Evolutionary conservation across 176 grass and related monocot genomes (phyloP).

Genomic region (Raddia distichophylla): DNA sequence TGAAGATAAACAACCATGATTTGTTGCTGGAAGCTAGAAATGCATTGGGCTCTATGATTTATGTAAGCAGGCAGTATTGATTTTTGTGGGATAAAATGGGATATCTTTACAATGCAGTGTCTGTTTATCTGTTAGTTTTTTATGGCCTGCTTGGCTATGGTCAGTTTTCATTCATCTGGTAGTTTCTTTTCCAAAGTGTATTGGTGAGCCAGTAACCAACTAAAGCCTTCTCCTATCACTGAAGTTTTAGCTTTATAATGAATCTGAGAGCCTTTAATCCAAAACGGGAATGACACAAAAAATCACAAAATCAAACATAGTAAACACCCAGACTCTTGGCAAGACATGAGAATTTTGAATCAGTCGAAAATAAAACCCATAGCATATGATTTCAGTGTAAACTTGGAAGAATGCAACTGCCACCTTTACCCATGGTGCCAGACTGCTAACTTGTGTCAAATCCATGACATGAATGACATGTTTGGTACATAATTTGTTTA

Average conservation of each 20-base stretch:
- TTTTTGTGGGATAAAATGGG: too few species aligned
- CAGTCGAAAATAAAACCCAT: not conserved
- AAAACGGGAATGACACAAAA: not conserved
- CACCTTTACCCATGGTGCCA: not conserved
- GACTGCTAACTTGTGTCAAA: not conserved
- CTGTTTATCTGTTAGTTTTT: too few species aligned
- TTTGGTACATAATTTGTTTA: not conserved
- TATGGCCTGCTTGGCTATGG: too few species aligned
- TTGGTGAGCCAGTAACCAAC: not conserved
- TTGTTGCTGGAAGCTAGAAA: too few species aligned
- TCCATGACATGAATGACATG: conserved; percentile 16
- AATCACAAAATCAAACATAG: too few species aligned
- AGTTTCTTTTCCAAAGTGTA: not conserved
- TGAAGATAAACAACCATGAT: too few species aligned
- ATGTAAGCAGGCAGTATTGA: too few species aligned
- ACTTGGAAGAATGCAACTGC: not conserved
- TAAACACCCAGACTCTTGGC: not conserved
- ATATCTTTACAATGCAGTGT: too few species aligned
- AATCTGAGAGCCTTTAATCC: not conserved
- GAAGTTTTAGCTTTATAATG: not conserved
- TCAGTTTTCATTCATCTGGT: too few species aligned
- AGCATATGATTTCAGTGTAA: not conserved
- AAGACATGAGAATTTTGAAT: not conserved
- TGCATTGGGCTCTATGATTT: too few species aligned
- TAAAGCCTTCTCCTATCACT: not conserved